Conservation (phyloP, 1,284 basidiomycete genomes). For the Pseudozyma pruni region DNA sequence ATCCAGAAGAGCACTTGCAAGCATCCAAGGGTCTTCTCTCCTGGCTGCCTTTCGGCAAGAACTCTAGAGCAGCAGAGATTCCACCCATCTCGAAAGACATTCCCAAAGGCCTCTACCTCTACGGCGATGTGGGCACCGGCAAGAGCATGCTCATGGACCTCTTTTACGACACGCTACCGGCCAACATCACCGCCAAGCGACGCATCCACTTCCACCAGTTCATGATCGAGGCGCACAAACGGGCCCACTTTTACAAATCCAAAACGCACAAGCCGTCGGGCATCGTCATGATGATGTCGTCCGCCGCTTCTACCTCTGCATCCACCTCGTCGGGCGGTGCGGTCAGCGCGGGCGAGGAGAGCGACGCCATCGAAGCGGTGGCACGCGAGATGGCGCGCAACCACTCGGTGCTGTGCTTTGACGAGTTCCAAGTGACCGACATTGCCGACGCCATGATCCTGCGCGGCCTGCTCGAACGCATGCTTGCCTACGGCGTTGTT, state of each 20-base stretch:
- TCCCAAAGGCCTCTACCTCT: slow-evolving; percentile 93
- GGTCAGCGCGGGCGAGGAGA: slow-evolving; percentile 66
- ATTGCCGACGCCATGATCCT: slow-evolving; percentile 99
- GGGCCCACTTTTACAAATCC: slow-evolving; percentile 76
- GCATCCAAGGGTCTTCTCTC: slow-evolving; percentile 40
- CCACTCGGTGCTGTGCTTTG: slow-evolving; percentile 83
- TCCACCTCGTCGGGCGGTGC: neutral
- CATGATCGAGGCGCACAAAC: slow-evolving; percentile 98
- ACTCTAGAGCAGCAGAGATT: slow-evolving; percentile 38
- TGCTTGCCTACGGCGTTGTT: slow-evolving; percentile 89
- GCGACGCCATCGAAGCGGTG: slow-evolving; percentile 87
- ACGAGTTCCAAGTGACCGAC: slow-evolving; percentile 99
- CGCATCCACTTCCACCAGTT: slow-evolving; percentile 89
- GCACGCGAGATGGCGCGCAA: slow-evolving; percentile 85
- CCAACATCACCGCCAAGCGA: slow-evolving; percentile 78
- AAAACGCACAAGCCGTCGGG: slow-evolving; percentile 63
- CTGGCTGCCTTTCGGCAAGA: slow-evolving; percentile 39
- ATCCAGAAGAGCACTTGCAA: slow-evolving; percentile 50
- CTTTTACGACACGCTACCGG: slow-evolving; percentile 86
- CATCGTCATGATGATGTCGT: slow-evolving; percentile 61
- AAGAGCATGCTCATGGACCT: slow-evolving; percentile 98
- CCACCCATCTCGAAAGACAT: slow-evolving; percentile 70
- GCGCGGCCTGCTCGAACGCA: slow-evolving; percentile 82
- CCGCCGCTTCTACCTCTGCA: slow-evolving; percentile 10
- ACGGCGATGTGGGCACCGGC: slow-evolving; percentile 95